Base-by-base conservation (phyloP, 352 stramenopile species). In the Phytophthora melonis region DNA sequence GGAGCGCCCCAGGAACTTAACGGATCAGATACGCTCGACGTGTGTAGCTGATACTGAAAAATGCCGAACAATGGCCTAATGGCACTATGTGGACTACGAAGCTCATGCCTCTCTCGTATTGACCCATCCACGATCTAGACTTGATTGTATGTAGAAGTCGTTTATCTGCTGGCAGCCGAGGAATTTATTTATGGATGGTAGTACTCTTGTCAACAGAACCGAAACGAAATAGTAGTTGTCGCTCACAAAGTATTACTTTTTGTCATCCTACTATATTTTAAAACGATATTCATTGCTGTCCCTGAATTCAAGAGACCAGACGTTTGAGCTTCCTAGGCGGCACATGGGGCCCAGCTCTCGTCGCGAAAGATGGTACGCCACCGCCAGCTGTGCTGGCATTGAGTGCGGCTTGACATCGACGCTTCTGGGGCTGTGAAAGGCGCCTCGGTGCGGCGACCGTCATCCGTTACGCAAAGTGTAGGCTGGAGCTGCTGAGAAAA, bases 391-490 rank as follows among this genome's bases (percentile, higher is more conserved):
- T n/a, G 21, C 11, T 56, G 23, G 5, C 7, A 23, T 13, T 53
- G 13, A 13, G 45, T 14, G 25, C 50, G 21, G 34, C 18, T 43
- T 50, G 56, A 45, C 25, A 10, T 18, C 30, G 58, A 39, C 57
- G 18, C 58, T 55, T 23, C 47, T 60, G 50, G 56, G 16, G 43
- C 58, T 8, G 50, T 59, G 66, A 74, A 69, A 69, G 60, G 49
- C 59, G 45, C 39, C 39, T 74, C 61, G 62, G 67, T 74, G 59
- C 19, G 43, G 36, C n/a, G 41, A 10, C 41, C 41, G 66, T 73
- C 52, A 68, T 63, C 66, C 25, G 66, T 73, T 73, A 49, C 58
- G 27, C 49, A 34, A 63, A 68, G 66, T 67, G 57, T 72, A 72
- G 45, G 65, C 55, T 55, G 41, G 53, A 55, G 16, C 18, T 47